Base-by-base conservation (phyloP, 2,329 filamentous ascomycete genomes). In the Graphilbum ipis-grandicollis region DNA sequence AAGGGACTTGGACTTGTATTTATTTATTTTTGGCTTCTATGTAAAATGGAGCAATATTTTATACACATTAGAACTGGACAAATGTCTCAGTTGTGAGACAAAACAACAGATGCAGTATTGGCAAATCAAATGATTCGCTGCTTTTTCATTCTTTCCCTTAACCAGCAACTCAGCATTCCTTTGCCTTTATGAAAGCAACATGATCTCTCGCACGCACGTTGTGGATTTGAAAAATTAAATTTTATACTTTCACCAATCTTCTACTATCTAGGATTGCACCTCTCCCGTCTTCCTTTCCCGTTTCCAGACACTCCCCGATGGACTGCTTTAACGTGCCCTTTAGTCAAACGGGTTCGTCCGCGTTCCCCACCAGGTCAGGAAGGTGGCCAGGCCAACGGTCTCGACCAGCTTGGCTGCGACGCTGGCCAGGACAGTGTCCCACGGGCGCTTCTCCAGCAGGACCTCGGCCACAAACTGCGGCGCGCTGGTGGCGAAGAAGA, bases 291-390 rank as follows among this genome's bases (percentile, higher is more conserved):
- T n/a, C n/a, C n/a, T n/a, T n/a, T n/a, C n/a, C n/a, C n/a, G n/a
- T n/a, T n/a, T n/a, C n/a, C n/a, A n/a, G n/a, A n/a, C n/a, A n/a
- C n/a, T n/a, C n/a, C n/a, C n/a, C n/a, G n/a, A n/a, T n/a, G n/a
- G n/a, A n/a, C n/a, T n/a, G n/a, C n/a, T 15, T 7, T 14, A 10
- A 25, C 8, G 7, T 25, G 10, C 6, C 14, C 9, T 52, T 68
- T 79, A 86, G 54, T 85, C 75, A 59, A 93, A 92, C 42, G 84
- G 84, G 66, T 85, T 88, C 62, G 84, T 90, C 55, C 81, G 79
- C 52, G 88, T 94, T 52, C 88, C 88, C 88, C 88, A 96, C 80
- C 83, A 96, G 55, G 84, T 93, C 50, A 96, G 68, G 72, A 96
- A 84, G 52, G 93, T 57, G 44, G 80, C 85, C 41, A 96, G 72